A percentile compares a stretch with the other conserved stretches of the same genome.
phyloP scores from a whole-genome alignment of 116 monocot genomes.

The Dioscorea cayenensis region DNA sequence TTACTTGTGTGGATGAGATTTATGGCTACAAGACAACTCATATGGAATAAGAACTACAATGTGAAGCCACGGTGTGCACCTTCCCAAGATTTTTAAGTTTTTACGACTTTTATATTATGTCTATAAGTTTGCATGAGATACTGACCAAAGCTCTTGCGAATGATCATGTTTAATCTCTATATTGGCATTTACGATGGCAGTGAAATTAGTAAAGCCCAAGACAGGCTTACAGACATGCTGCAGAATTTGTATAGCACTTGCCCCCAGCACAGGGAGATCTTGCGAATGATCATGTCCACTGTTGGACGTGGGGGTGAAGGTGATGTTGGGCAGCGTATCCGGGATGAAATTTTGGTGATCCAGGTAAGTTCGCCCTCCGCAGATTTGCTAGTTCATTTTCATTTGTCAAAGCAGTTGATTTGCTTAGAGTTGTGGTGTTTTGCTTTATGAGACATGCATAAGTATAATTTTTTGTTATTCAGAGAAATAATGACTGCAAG shows the following conservation, averaged over 20 bases:
- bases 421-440: not conserved
- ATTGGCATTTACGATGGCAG: constrained; percentile 26
- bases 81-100: not conserved
- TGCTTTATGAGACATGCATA: no score
- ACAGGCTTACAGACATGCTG: constrained; percentile 77
- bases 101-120: not conserved
- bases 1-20: constrained; percentile 98
- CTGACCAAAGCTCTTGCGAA: not conserved
- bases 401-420: not conserved
- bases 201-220: constrained; percentile 96
- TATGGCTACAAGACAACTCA: constrained; percentile 87
- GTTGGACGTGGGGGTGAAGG: constrained; percentile 99
- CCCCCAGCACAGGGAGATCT: constrained; percentile 67
- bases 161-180: not conserved
- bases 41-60: constrained; percentile 99
- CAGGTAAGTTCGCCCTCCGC: constrained; percentile 38
- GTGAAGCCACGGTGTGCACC: constrained; percentile 93
- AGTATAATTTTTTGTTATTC: not conserved
- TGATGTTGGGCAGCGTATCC: constrained; percentile 92
- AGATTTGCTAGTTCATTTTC: not conserved
- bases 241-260: constrained; percentile 45
- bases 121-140: not conserved
- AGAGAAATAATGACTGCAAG: constrained; percentile 98
- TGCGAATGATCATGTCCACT: constrained; percentile 74
- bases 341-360: constrained; percentile 96